Evolutionary conservation across 202 grass and related monocot genomes (phyloP), one percentile per base, ranked within the genome.

Genomic region (Musa balbisiana): DNA sequence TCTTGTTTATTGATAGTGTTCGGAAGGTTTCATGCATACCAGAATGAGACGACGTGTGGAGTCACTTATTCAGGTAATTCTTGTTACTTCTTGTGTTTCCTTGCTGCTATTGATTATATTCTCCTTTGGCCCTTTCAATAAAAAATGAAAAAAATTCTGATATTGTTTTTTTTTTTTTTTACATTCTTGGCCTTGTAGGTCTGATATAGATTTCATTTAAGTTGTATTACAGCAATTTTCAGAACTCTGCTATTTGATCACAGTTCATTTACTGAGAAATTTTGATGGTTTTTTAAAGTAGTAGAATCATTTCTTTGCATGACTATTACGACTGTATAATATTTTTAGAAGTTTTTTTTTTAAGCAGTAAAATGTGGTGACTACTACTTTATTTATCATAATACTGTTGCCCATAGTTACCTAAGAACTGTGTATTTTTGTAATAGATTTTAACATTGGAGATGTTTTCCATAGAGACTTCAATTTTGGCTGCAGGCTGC

Each of bases 1-100:
- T 78, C 81, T 80, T 66, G 1, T 85, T 8, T 82, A 75, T 71
- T 74, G 10, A 17, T 82, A 99, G 95, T 99, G 95, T 80, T 99
- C 95, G 2, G 95, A 92, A 90, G 91, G 95, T 80, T 99, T 99
- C 81, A 99, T 99, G 95, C 95, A 99, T 71, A 99, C 95, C 9
- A 90, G 95, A 85, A 99, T 99, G 95, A 99, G 91, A 76, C 89
- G 95, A 80, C 88, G 91, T 77, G 95, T 99, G 11, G 95, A 99
- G 62, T 87, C 91, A 17, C 81, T 99, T 71, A 99, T 99, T 75
- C 91, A 95, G 89, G 91, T 99, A 87, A 69, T 51, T 74, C 17
- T 77, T 53, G 12, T 51, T 70, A 49, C n/a, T 6, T 77, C 26
- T 66, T 51, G 22, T 43, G 70, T 55, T 9, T 52, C 73, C 66